These are phyloP conservation scores for Metarhizium sp. DNA, from an alignment of 2,329 filamentous ascomycete species.

Conservation along the genomic window DNA sequence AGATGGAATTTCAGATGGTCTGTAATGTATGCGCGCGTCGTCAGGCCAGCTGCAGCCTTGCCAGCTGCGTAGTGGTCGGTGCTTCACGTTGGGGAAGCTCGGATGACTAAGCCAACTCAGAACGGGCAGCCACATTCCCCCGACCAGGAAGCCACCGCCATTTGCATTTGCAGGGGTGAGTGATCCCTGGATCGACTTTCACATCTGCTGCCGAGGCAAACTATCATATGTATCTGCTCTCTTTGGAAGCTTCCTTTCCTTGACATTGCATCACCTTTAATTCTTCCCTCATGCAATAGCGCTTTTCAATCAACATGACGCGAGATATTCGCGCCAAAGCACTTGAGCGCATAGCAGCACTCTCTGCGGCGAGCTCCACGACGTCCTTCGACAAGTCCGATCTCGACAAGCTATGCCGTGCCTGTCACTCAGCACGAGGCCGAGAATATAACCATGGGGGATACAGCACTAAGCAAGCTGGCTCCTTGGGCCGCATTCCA, in stretches of 20 bases:
- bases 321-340: constrained; percentile 52
- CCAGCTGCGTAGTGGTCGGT: constrained; percentile 10
- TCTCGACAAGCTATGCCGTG: constrained; percentile 51
- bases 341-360: constrained; percentile 54
- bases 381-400: constrained; percentile 52
- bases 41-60: constrained; percentile 7
- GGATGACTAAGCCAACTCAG: constrained; percentile 29
- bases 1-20: constrained; percentile 18
- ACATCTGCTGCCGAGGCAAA: constrained; percentile 1
- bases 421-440: constrained; percentile 37
- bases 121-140: neutral
- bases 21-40: constrained; percentile 25
- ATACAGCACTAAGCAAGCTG: constrained; percentile 23
- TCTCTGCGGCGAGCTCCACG: constrained; percentile 46
- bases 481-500: constrained; percentile 42
- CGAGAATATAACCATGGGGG: constrained; percentile 40
- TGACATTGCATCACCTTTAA: neutral
- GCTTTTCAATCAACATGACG: constrained; percentile 27
- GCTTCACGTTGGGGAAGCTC: constrained; percentile 18
- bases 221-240: neutral
- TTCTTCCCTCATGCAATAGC: neutral
- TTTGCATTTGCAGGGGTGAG: neutral
- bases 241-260: neutral
- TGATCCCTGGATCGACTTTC: neutral
- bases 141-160: neutral